Percentiles rank a stretch among this genome's conserved stretches.
Evolutionary conservation across 2,329 filamentous ascomycete genomes (phyloP).

Genomic region (Rutstroemia sp.): DNA sequence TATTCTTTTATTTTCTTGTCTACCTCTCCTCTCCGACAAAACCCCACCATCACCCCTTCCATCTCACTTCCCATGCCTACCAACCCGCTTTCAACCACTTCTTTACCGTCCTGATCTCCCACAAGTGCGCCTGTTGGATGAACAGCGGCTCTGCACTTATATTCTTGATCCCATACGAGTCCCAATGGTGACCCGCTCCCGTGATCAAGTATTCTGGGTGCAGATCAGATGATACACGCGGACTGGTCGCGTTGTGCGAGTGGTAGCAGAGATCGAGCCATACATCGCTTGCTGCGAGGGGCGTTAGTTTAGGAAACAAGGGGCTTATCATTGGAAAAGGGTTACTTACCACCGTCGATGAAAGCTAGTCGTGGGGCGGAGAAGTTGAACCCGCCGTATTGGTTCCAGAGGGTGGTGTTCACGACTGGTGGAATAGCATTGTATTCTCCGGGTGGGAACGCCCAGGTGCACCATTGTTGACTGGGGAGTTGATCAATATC

Average conservation of each 20-base stretch:
- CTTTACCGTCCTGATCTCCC: constrained; percentile 41
- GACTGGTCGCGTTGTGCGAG: constrained; percentile 34
- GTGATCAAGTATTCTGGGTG: constrained; percentile 42
- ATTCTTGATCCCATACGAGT: constrained; percentile 22
- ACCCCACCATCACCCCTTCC: not conserved
- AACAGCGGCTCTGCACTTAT: constrained; percentile 41
- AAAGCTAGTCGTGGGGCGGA: constrained; percentile 40
- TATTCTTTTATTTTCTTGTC: too few species aligned
- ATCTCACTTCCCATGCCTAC: not conserved
- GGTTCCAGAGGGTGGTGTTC: constrained; percentile 35
- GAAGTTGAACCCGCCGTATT: constrained; percentile 41
- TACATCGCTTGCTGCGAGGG: constrained; percentile 33
- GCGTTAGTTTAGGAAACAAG: not conserved
- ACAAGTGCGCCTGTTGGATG: constrained; percentile 41
- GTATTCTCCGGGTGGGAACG: constrained; percentile 40
- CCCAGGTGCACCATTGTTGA: constrained; percentile 45
- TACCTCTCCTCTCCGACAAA: not conserved
- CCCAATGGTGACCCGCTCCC: constrained; percentile 46
- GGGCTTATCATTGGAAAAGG: not conserved
- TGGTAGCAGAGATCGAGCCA: constrained; percentile 47
- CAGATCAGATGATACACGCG: constrained; percentile 34
- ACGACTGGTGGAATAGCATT: constrained; percentile 38
- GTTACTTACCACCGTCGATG: constrained; percentile 38
- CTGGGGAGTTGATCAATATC: constrained; percentile 1
- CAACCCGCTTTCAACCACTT: constrained; percentile 28